These are phyloP conservation scores for Thraustochytrium striatum DNA, from an alignment of 352 stramenopile genomes.

Conservation along the genomic window DNA sequence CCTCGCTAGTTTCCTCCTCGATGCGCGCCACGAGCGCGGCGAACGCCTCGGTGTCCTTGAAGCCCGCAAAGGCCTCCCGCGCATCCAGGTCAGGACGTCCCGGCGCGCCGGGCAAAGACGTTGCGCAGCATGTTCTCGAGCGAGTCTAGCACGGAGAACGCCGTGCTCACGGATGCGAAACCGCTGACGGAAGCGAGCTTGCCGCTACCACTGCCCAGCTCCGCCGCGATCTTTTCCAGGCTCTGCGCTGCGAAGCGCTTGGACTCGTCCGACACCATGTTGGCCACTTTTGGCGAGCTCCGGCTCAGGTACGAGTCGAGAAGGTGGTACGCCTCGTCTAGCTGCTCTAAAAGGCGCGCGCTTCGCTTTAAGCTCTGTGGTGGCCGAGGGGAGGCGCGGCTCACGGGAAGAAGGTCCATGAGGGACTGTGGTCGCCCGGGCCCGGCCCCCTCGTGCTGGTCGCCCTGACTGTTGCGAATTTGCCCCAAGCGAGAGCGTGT, in stretches of 20 bases:
- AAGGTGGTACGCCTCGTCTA: slow-evolving; percentile 2
- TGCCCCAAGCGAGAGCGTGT: too few species aligned
- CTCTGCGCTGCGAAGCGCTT: slow-evolving; percentile 1
- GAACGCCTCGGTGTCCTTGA: slow-evolving; percentile 8
- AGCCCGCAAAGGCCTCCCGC: neutral
- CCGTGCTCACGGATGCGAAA: slow-evolving; percentile 27
- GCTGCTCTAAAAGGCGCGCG: slow-evolving; percentile 18
- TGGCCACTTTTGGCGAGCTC: slow-evolving; percentile 23
- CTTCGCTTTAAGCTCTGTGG: slow-evolving; percentile 20
- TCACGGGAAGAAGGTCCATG: slow-evolving; percentile 34
- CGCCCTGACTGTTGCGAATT: too few species aligned
- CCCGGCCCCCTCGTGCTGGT: too few species aligned
- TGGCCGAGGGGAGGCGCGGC: neutral
- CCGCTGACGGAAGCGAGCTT: slow-evolving; percentile 39
- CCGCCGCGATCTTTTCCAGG: slow-evolving; percentile 16
- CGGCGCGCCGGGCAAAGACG: neutral
- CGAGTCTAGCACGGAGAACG: neutral
- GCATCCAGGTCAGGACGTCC: slow-evolving; percentile 31
- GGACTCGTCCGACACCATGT: slow-evolving; percentile 4
- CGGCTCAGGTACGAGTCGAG: slow-evolving; percentile 32
- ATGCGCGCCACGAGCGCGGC: slow-evolving; percentile 18
- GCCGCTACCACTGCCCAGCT: slow-evolving; percentile 16
- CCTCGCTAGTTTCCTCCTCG: slow-evolving; percentile 13
- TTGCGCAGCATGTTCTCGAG: neutral
- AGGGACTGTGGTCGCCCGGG: slow-evolving; percentile 15